Evolutionary conservation across 768 basidiomycete genomes (phyloP), one percentile per base, ranked within the genome.

Genomic region (Rhizopogon sp.): DNA sequence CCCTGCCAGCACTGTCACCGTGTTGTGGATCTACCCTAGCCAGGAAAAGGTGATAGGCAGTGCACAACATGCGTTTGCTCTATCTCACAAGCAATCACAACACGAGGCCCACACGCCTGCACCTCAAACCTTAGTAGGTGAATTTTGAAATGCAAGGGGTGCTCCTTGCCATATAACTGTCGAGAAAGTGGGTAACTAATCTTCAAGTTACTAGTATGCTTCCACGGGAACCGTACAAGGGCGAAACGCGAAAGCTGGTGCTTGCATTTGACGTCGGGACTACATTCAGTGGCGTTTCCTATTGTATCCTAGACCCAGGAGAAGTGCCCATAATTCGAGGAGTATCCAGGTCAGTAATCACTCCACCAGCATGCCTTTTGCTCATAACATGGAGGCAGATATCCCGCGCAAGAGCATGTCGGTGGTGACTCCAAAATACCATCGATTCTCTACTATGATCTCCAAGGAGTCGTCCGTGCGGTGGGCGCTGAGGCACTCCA

Each of bases 391-490:
- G 50, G 25, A 20, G 41, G 11, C 39, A 80, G 79, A 54, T 79
- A 73, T 54, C 80, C 78, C 4, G 74, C 72, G 1, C 78, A 78
- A 55, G 74, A 77, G n/a, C 66, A 71, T 5, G 66, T 73, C n/a
- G 74, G 74, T 3, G 74, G 76, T 5, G 74, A 79, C 51, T 74
- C 70, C 17, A 81, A 79, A 55, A 77, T 81, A 42, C 79, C 77
- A 0, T 76, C 78, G 0, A 65, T 79, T 31, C 53, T 81, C 13
- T 77, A 76, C 55, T 81, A 81, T 56, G 78, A 79, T 54, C 51
- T 57, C 8, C 56, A 67, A 16, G 79, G 77, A 2, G 33, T 40
- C 0, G 65, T 74, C 3, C 69, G 62, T 37, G 80, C 79, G 0
- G 64, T 73, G 5, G 80, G 80, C 0, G 77, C 76, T 1, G 78